Evolutionary conservation across 768 basidiomycete species (phyloP).

Genomic region (Galerina sulciceps): DNA sequence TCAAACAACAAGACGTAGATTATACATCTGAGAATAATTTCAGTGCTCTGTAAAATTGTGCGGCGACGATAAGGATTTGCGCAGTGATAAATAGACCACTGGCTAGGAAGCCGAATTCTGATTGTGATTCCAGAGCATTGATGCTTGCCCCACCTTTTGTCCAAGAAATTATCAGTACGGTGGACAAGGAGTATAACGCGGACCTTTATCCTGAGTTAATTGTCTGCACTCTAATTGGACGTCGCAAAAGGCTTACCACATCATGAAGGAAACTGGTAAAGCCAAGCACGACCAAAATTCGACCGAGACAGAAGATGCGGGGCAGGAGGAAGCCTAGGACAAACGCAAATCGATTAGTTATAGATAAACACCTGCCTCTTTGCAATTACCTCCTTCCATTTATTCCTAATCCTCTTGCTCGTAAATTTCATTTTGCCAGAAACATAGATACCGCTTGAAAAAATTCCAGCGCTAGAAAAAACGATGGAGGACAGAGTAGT

Average conservation of each 20-base stretch:
- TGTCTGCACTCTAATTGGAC: neutral
- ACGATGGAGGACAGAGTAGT: neutral
- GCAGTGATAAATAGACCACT: too few species aligned
- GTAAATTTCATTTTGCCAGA: neutral
- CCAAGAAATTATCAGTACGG: neutral
- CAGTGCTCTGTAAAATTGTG: too few species aligned
- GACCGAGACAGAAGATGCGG: neutral
- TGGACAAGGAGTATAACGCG: neutral
- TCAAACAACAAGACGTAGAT: too few species aligned
- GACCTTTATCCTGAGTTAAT: neutral
- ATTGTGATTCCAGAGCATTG: too few species aligned
- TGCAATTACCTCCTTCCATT: slow-evolving; percentile 2
- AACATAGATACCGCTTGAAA: neutral
- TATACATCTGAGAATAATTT: too few species aligned
- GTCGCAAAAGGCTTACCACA: neutral
- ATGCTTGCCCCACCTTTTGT: neutral
- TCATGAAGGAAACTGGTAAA: neutral
- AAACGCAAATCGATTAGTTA: neutral
- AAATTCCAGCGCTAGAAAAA: neutral
- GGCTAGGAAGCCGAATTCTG: too few species aligned
- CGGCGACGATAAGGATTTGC: too few species aligned
- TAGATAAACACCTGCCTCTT: too few species aligned
- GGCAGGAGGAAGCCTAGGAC: neutral
- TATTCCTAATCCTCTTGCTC: neutral
- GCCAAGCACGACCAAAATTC: slow-evolving; percentile 3